Percentiles rank a stretch among this genome's conserved stretches.
These are phyloP conservation scores for Calonectria hawksworthii DNA, from an alignment of 2,329 filamentous ascomycete species.

Conservation along the genomic window DNA sequence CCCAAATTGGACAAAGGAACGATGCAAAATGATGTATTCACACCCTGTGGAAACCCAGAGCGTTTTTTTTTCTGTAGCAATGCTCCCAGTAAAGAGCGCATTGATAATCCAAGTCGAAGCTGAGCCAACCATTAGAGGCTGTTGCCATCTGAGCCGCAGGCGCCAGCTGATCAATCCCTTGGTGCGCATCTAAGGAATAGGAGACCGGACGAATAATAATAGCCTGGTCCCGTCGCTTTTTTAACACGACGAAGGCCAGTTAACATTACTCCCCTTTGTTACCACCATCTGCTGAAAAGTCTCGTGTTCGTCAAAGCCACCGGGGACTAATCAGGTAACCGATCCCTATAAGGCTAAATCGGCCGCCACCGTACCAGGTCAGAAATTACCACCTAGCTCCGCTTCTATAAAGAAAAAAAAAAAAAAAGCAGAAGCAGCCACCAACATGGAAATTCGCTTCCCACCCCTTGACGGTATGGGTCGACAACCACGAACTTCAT, in stretches of 20 bases:
- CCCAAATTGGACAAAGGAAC: no score
- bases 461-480: background rate
- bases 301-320: constrained; percentile 5
- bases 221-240: background rate
- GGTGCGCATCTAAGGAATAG: background rate
- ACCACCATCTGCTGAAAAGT: background rate
- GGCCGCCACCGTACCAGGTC: background rate
- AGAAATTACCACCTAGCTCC: background rate
- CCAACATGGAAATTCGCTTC: background rate
- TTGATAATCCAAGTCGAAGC: background rate
- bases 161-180: background rate
- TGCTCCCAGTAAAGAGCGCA: background rate
- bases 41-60: background rate
- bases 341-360: constrained; percentile 3
- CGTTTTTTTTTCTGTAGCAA: background rate
- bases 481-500: background rate
- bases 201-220: background rate
- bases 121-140: no score
- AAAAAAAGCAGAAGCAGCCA: background rate
- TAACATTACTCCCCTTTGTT: background rate
- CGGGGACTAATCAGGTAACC: background rate
- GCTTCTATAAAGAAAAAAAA: background rate
- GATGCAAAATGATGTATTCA: background rate
- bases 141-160: background rate
- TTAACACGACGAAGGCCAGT: background rate